Evolutionary conservation across 139 green algal genomes (phyloP).

Genomic region (Eudorina sp.): DNA sequence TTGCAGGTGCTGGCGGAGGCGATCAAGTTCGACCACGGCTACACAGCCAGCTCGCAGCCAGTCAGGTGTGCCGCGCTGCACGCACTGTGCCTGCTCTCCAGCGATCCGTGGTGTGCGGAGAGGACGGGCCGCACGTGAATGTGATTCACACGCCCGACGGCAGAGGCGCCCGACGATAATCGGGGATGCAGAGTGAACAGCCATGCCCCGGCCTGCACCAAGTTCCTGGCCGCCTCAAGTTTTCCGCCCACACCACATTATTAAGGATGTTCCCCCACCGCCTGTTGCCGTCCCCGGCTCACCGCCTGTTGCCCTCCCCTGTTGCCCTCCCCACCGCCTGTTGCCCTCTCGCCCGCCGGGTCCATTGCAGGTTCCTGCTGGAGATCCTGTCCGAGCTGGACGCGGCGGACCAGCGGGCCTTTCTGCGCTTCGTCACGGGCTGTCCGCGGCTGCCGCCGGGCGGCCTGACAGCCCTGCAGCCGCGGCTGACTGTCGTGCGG

Average conservation of each 20-base stretch:
- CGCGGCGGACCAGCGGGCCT: constrained; percentile 87
- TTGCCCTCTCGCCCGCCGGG: not conserved
- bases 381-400: constrained; percentile 92
- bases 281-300: not conserved
- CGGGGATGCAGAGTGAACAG: too few relatives aligned
- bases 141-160: too few relatives aligned
- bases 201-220: too few relatives aligned
- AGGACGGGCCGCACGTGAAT: too few relatives aligned
- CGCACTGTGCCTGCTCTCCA: too few relatives aligned
- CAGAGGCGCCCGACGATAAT: too few relatives aligned
- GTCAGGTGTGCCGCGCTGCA: constrained; percentile 47
- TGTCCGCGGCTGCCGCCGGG: constrained; percentile 93
- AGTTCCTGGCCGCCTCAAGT: too few relatives aligned
- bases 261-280: too few relatives aligned
- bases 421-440: constrained; percentile 97
- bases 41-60: constrained; percentile 72
- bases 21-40: constrained; percentile 98
- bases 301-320: not conserved
- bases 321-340: not conserved
- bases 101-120: too few relatives aligned
- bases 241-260: too few relatives aligned
- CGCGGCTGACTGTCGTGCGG: constrained; percentile 96
- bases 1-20: constrained; percentile 79
- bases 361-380: constrained; percentile 71
- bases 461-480: constrained; percentile 90